Conservation (phyloP, 306 rosid genomes). For the Cicer bijugum region DNA sequence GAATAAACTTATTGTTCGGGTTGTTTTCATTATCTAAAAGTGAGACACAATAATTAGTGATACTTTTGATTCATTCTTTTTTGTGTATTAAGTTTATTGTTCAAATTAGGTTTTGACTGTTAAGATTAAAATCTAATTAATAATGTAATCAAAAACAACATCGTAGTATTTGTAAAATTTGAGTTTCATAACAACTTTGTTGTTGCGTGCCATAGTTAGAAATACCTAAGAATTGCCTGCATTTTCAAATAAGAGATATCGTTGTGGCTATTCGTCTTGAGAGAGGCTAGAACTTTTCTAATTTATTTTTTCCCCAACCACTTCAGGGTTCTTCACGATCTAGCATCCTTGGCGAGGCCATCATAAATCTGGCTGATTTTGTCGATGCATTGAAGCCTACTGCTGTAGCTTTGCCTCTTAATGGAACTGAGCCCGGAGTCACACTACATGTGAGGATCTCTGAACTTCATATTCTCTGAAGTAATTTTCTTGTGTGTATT, state of each 20-base stretch:
- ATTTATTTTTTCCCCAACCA: slow-evolving; percentile 48
- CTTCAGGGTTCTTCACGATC: slow-evolving; percentile 93
- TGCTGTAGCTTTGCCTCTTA: slow-evolving; percentile 68
- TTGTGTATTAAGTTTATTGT: slow-evolving; percentile 15
- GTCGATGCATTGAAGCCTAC: slow-evolving; percentile 93
- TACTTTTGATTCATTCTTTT: slow-evolving; percentile 9
- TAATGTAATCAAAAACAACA: slow-evolving; percentile 17
- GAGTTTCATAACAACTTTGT: slow-evolving; percentile 31
- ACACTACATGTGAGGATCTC: slow-evolving; percentile 80
- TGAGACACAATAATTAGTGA: slow-evolving; percentile 22
- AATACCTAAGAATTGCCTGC: slow-evolving; percentile 23
- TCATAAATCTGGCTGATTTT: slow-evolving; percentile 86
- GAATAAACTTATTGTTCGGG: slow-evolving; percentile 20
- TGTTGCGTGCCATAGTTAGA: slow-evolving; percentile 36
- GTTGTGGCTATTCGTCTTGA: slow-evolving; percentile 32
- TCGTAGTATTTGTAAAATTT: slow-evolving; percentile 27
- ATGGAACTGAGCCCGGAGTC: slow-evolving; percentile 85
- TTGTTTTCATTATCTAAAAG: slow-evolving; percentile 2
- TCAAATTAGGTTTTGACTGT: slow-evolving; percentile 24
- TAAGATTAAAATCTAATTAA: slow-evolving; percentile 11
- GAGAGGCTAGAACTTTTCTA: slow-evolving; percentile 44
- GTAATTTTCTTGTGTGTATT: slow-evolving; percentile 18
- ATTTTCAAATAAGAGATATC: slow-evolving; percentile 15
- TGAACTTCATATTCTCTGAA: slow-evolving; percentile 41
- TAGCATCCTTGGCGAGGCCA: slow-evolving; percentile 91